Evolutionary conservation across 2,329 filamentous ascomycete species (phyloP).

Genomic region (Penicillium crustosum): DNA sequence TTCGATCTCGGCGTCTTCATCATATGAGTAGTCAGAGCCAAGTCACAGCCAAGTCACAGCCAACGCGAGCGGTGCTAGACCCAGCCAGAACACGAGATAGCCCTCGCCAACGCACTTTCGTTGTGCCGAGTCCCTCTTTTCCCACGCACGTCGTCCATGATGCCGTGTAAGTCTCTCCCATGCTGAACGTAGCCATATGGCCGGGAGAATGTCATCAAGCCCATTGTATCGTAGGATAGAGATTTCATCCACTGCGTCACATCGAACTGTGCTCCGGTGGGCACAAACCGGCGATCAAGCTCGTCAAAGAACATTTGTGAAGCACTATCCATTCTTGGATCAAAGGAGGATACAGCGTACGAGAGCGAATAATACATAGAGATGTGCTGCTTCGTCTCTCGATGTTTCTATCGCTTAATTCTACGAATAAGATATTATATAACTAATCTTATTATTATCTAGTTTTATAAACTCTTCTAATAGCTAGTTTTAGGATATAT

Average conservation of each 20-base stretch:
- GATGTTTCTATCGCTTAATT: not conserved
- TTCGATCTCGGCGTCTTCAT: not conserved
- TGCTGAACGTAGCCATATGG: constrained; percentile 32
- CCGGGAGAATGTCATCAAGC: constrained; percentile 32
- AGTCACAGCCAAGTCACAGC: not conserved
- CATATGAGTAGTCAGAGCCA: not conserved
- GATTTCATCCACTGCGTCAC: constrained; percentile 33
- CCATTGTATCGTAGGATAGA: constrained; percentile 39
- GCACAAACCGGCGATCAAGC: constrained; percentile 22
- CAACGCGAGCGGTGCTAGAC: not conserved
- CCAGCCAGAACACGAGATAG: not conserved
- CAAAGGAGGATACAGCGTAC: constrained; percentile 5
- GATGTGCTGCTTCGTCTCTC: constrained; percentile 6
- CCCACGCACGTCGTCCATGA: constrained; percentile 17
- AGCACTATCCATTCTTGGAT: constrained; percentile 5
- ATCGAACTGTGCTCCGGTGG: constrained; percentile 13
- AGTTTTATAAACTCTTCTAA: not conserved
- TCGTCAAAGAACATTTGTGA: constrained; percentile 21
- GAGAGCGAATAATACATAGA: constrained; percentile 7
- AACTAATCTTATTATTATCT: not conserved
- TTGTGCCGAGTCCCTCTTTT: not conserved
- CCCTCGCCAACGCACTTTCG: not conserved
- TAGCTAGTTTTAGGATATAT: not conserved
- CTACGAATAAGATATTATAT: not conserved
- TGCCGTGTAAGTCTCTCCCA: constrained; percentile 28